Base-by-base conservation (phyloP, 2,329 filamentous ascomycete species). In the Chrysoporthe deuterocubensis region DNA sequence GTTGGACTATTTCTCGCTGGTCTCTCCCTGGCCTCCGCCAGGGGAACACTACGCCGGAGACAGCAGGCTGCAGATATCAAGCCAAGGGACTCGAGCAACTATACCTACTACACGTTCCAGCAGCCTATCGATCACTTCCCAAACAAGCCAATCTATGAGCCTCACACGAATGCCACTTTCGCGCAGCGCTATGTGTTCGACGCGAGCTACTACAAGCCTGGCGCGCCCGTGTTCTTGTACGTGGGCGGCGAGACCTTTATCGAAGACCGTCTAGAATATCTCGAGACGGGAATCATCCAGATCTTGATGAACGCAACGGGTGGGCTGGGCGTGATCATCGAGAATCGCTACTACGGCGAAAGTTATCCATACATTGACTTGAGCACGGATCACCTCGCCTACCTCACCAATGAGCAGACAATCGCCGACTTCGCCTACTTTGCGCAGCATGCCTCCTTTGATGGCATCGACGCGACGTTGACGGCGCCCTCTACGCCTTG, bases 101-200 rank as follows among this genome's bases (percentile, higher is more conserved):
- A 78, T 62, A 66, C 70, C 14, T 68, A 71, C 14, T 66, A 77
- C 60, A 76, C 75, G 63, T 76, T 78, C 52, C 69, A 75, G 46
- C 73, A 76, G 70, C 74, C 80, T 74, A 82, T 84, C 70, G 82
- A 84, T 70, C 82, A 84, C 73, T 83, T 83, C 60, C 81, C 79
- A 8, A 67, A 79, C n/a, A 76, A 74, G 48, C 70, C 74, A n/a
- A 74, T 74, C 9, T 83, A 82, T 72, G 71, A 72, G 14, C 79
- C 78, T 4, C 81, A 80, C 70, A 78, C 78, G 14, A 79, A 81
- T 67, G 82, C 77, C 21, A 87, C 84, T 1, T 87, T 87, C 73
- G 79, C 79, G 62, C 85, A 87, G 74, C 80, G 84, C 59, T 88
- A 85, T 73, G 86, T 83, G 72, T 83, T 86, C 58, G 84, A 85